phyloP scores from a whole-genome alignment of 176 grass and related monocot species.

The Rhynchospora breviuscula region DNA sequence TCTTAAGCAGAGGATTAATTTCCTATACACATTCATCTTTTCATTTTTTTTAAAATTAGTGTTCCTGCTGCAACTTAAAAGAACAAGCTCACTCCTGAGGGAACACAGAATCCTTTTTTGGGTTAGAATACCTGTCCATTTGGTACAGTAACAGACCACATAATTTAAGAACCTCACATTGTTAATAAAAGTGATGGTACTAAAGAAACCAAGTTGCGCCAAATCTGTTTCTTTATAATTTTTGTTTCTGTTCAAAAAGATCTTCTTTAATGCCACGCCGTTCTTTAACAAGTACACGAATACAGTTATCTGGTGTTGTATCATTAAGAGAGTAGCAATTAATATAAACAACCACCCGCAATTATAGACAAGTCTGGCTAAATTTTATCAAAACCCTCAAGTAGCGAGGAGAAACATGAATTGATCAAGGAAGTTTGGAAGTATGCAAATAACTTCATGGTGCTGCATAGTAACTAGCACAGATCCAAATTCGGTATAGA shows the following conservation, averaged over 20 bases:
- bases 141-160: background rate
- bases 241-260: background rate
- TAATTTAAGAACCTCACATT: background rate
- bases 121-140: background rate
- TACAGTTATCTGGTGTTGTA: background rate
- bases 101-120: background rate
- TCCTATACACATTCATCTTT: no score
- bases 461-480: constrained; percentile 40
- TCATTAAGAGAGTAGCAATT: background rate
- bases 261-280: background rate
- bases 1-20: background rate
- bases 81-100: background rate
- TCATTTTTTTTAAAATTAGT: no score
- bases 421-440: no score
- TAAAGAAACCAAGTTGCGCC: background rate
- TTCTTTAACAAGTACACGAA: background rate
- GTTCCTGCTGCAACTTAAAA: background rate
- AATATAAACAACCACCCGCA: background rate
- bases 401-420: background rate
- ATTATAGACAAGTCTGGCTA: background rate
- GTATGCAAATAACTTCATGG: constrained; percentile 39
- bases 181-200: background rate
- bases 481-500: no score
- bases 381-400: background rate
- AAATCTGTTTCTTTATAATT: background rate